Percentiles rank a stretch among this genome's conserved stretches.
Conservation (phyloP, 2,329 filamentous ascomycete species). For the Trichoderma sp. region DNA sequence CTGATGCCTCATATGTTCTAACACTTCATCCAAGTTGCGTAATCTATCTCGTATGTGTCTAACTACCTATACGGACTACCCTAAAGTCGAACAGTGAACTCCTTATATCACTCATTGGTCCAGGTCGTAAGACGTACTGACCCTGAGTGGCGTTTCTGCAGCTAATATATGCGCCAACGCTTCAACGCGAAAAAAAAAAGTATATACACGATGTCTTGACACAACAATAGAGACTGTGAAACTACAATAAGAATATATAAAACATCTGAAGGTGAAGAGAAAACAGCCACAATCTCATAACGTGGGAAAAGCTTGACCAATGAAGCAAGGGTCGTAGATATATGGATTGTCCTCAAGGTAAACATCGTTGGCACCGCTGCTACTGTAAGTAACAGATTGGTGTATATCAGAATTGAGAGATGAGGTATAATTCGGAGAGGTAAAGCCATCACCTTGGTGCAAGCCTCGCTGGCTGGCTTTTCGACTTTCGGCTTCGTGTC, state of each 20-base stretch:
- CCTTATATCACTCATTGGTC: not conserved
- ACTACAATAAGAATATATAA: not conserved
- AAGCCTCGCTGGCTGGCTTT: slow-evolving; percentile 48
- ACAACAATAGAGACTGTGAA: not conserved
- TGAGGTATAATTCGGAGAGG: slow-evolving; percentile 37
- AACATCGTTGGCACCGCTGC: slow-evolving; percentile 41
- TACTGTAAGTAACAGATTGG: slow-evolving; percentile 42
- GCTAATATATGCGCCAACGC: not conserved
- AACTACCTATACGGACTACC: not conserved
- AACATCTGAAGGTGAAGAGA: not conserved
- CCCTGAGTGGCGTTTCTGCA: not conserved
- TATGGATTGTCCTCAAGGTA: slow-evolving; percentile 40
- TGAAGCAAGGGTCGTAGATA: slow-evolving; percentile 31
- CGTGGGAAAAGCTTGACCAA: slow-evolving; percentile 12
- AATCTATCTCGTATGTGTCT: not conserved
- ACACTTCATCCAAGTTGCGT: not conserved
- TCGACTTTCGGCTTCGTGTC: slow-evolving; percentile 54
- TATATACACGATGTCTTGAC: not conserved
- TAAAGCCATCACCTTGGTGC: slow-evolving; percentile 42
- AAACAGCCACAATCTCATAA: not conserved
- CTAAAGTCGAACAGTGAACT: not conserved
- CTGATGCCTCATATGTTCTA: not conserved
- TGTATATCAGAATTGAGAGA: slow-evolving; percentile 34
- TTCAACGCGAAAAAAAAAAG: not conserved
- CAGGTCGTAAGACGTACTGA: not conserved